phyloP scores from a whole-genome alignment of 1,139 yeast genomes.

The Blastobotrys apis region DNA sequence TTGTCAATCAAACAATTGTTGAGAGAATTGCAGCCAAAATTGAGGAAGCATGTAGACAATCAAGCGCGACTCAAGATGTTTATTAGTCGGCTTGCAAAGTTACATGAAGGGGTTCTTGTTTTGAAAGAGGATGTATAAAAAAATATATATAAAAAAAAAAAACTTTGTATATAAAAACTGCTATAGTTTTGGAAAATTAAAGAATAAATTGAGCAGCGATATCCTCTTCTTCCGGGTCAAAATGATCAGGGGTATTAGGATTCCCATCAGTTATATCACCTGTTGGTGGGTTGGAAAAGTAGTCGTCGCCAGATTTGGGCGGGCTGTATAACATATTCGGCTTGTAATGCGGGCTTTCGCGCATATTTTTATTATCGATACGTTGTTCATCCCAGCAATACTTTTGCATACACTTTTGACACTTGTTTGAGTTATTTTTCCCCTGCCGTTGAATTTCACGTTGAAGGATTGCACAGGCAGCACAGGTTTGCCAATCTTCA shows the following conservation, averaged over 20 bases:
- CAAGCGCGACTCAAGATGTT: conserved; percentile 61
- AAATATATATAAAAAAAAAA: no score
- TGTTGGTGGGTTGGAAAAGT: no score
- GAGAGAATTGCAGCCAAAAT: conserved; percentile 55
- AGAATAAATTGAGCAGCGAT: no score
- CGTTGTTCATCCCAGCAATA: conserved; percentile 61
- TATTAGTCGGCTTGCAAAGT: conserved; percentile 63
- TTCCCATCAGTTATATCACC: no score
- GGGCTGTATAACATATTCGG: no score
- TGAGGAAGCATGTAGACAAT: conserved; percentile 66
- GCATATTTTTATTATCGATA: neutral
- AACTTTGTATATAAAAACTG: neutral
- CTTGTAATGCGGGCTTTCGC: conserved; percentile 2
- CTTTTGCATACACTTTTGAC: conserved; percentile 62
- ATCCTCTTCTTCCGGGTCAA: no score
- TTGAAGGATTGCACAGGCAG: conserved; percentile 84
- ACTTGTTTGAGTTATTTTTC: conserved; percentile 60
- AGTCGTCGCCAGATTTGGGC: no score
- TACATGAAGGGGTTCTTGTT: conserved; percentile 63
- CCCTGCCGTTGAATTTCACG: conserved; percentile 75
- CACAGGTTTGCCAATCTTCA: conserved; percentile 69
- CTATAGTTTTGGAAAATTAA: neutral
- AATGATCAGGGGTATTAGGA: no score
- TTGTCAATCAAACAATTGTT: conserved; percentile 65
- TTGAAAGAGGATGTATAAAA: conserved; percentile 37